Conservation (phyloP, 2,329 filamentous ascomycete species). For the Clonostachys rosea region DNA sequence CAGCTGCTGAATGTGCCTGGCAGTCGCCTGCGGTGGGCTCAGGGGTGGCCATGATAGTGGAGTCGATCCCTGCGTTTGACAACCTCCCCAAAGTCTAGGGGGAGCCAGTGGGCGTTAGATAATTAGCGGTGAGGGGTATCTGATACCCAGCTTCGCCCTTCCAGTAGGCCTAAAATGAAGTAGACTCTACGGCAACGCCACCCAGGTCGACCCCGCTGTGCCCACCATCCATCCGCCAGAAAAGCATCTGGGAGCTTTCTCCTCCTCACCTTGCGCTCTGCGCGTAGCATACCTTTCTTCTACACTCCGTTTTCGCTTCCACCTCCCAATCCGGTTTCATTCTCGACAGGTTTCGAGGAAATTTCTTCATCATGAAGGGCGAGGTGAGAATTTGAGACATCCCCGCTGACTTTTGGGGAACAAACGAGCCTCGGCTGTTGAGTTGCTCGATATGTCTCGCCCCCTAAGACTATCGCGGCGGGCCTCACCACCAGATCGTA, state of each 20-base stretch:
- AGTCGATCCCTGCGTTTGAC: too few relatives aligned
- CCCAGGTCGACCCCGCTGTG: slow-evolving; percentile 16
- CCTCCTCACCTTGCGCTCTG: slow-evolving; percentile 19
- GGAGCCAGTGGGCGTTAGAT: too few relatives aligned
- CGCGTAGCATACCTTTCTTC: slow-evolving; percentile 15
- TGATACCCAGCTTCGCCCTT: slow-evolving; percentile 1
- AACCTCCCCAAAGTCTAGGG: too few relatives aligned
- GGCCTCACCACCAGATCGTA: slow-evolving; percentile 3
- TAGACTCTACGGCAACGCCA: slow-evolving; percentile 6
- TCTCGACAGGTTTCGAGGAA: slow-evolving; percentile 3
- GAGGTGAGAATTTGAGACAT: slow-evolving; percentile 36
- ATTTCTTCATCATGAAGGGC: slow-evolving; percentile 44
- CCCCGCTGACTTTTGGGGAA: background rate
- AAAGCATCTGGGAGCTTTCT: slow-evolving; percentile 3
- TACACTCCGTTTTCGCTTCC: slow-evolving; percentile 4
- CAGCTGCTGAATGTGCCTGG: too few relatives aligned
- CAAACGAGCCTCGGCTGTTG: background rate
- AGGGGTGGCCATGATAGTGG: too few relatives aligned
- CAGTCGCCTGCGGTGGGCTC: too few relatives aligned
- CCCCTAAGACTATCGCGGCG: background rate
- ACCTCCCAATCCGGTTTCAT: slow-evolving; percentile 7
- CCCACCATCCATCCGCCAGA: slow-evolving; percentile 16
- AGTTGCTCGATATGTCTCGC: background rate
- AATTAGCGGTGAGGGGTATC: slow-evolving; percentile 14
- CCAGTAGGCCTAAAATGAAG: background rate